phyloP scores from a whole-genome alignment of 495 filamentous ascomycete genomes.

The Aspergillus egyptiacus region DNA sequence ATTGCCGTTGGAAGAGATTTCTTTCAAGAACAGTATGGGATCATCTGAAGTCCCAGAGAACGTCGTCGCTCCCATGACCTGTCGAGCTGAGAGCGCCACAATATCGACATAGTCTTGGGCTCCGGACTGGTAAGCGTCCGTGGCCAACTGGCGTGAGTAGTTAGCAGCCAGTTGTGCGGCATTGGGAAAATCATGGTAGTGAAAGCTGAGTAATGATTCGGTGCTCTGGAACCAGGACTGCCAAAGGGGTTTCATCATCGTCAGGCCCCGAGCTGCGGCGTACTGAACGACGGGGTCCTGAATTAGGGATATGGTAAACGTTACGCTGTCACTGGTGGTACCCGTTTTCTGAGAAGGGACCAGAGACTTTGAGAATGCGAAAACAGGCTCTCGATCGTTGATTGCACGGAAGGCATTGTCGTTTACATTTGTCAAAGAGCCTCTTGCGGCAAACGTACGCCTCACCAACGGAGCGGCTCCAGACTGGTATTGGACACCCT shows the following conservation, averaged over 20 bases:
- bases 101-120: constrained; percentile 64
- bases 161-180: constrained; percentile 61
- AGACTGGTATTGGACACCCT: constrained; percentile 59
- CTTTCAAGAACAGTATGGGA: constrained; percentile 86
- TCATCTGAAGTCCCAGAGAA: constrained; percentile 82
- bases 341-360: constrained; percentile 30
- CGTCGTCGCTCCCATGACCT: constrained; percentile 82
- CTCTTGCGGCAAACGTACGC: constrained; percentile 64
- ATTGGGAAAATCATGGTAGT: constrained; percentile 66
- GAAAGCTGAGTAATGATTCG: constrained; percentile 63
- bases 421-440: constrained; percentile 58
- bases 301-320: constrained; percentile 78
- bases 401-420: constrained; percentile 63
- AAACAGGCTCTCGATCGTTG: constrained; percentile 81
- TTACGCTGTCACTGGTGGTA: constrained; percentile 44
- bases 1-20: constrained; percentile 93
- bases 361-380: constrained; percentile 86
- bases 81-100: constrained; percentile 79
- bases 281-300: constrained; percentile 85
- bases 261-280: constrained; percentile 74
- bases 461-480: constrained; percentile 65
- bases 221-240: constrained; percentile 60
- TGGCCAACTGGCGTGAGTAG: constrained; percentile 71
- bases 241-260: constrained; percentile 83
- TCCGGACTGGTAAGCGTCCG: constrained; percentile 60